Base-by-base conservation (phyloP, 208 protist species). In the Trichomonas gallinae region DNA sequence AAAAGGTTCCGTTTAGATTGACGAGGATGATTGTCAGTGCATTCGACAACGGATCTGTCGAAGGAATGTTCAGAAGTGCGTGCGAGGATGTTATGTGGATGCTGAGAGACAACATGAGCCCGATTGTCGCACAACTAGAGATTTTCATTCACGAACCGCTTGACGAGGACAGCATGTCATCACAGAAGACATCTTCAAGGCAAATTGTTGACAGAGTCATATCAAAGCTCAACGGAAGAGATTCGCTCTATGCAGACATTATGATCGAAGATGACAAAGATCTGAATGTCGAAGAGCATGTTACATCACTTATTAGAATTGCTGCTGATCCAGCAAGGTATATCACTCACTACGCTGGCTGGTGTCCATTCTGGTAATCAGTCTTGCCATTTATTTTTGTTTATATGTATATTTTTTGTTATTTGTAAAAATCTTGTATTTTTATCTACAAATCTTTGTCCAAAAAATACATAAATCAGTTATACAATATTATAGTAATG, bases 101-200 rank as follows among this genome's bases (percentile, higher is more conserved):
- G 8, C 96, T 97, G 10, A 87, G 97, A 45, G 40, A 48, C 23
- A 97, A 83, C 97, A 97, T 97, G 63, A 97, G 31, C 0, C 51
- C 58, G 1, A 89, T 97, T 38, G 96, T 97, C 10, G 97, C 97
- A 31, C 46, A 97, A n/a, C 38, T 97, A 9, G 97, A 97, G 34
- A 97, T 97, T 48, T 97, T 97, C 96, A 87, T 97, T 11, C 93
- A 97, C 49, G 97, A 97, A 72, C 97, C 97, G 13, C 36, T 97
- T 17, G 51, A 97, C 40, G 96, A 85, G 8, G 58, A 72, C 6
- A 72, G 26, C 26, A 4, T 72, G 1, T 15, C 42, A 36, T 23
- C 13, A 38, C 1, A 58, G 3, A 38, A 38, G 31, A 38, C 11
- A 10, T 51, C 17, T 9, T 44, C 42, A 38, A 51, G 40, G 31